Conservation (phyloP, 1,284 basidiomycete genomes). For the Apiotrichum montevideense region DNA sequence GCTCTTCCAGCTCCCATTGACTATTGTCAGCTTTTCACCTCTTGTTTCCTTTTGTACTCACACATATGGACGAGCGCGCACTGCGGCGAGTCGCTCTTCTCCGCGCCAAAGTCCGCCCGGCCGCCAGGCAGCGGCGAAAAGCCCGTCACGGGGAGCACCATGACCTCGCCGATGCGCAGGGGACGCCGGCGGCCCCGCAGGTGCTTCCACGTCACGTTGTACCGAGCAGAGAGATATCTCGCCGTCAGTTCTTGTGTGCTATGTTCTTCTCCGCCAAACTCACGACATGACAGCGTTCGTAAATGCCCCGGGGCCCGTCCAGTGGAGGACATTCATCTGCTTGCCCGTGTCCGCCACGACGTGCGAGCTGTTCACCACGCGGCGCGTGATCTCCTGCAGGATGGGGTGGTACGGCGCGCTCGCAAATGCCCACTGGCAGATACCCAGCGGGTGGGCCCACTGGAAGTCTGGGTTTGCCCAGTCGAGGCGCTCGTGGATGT, state of each 20-base stretch:
- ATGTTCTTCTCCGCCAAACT: slow-evolving; percentile 5
- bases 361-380: slow-evolving; percentile 38
- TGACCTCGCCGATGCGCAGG: slow-evolving; percentile 43
- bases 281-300: slow-evolving; percentile 40
- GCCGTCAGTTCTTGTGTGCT: neutral
- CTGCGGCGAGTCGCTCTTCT: slow-evolving; percentile 27
- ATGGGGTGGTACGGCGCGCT: slow-evolving; percentile 45
- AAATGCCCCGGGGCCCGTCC: slow-evolving; percentile 41
- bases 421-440: slow-evolving; percentile 47
- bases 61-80: slow-evolving; percentile 34
- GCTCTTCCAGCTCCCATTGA: slow-evolving; percentile 65
- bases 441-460: slow-evolving; percentile 41
- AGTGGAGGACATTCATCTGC: slow-evolving; percentile 40
- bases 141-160: slow-evolving; percentile 44
- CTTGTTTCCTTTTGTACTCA: neutral
- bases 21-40: slow-evolving; percentile 47
- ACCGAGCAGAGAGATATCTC: slow-evolving; percentile 41
- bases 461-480: slow-evolving; percentile 14
- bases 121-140: slow-evolving; percentile 36
- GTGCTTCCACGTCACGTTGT: slow-evolving; percentile 44
- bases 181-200: slow-evolving; percentile 39
- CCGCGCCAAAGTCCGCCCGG: slow-evolving; percentile 30
- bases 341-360: neutral
- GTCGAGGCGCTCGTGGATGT: slow-evolving; percentile 34
- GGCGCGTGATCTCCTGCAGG: slow-evolving; percentile 40